Evolutionary conservation across 176 grass and related monocot species (phyloP).

Genomic region (Coix lacrymajobi): DNA sequence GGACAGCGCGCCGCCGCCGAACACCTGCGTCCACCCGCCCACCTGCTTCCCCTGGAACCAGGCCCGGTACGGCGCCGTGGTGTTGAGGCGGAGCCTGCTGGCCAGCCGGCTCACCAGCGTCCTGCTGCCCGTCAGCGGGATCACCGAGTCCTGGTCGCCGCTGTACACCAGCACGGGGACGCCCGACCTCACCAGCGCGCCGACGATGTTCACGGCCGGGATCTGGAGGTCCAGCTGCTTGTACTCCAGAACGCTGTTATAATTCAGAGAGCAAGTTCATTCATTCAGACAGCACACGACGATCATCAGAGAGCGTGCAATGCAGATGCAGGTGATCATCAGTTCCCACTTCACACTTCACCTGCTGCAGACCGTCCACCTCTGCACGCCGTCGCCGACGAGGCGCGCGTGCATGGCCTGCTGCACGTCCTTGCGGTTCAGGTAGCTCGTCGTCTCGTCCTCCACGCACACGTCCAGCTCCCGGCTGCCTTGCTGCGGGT

Average conservation of each 20-base stretch:
- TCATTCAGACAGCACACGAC: too few species aligned
- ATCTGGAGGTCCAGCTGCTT: constrained; percentile 81
- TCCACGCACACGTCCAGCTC: constrained; percentile 90
- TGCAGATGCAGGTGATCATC: too few species aligned
- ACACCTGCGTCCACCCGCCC: constrained; percentile 90
- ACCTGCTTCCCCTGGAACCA: constrained; percentile 99
- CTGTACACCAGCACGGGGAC: constrained; percentile 84
- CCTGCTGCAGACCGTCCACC: constrained; percentile 96
- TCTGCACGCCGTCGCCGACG: constrained; percentile 49
- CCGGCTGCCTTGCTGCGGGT: constrained; percentile 43
- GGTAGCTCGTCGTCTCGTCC: constrained; percentile 89
- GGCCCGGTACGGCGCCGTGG: constrained; percentile 72
- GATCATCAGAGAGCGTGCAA: not conserved
- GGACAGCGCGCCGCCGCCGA: constrained; percentile 58
- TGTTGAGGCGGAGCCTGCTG: constrained; percentile 55
- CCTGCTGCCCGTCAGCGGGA: constrained; percentile 86
- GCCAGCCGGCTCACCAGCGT: constrained; percentile 71
- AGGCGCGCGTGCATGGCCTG: constrained; percentile 70
- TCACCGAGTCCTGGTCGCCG: constrained; percentile 94
- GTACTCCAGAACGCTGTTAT: constrained; percentile 78
- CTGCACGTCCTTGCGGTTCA: constrained; percentile 87
- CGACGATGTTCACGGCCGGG: constrained; percentile 75
- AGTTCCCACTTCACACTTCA: not conserved
- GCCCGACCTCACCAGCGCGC: constrained; percentile 64
- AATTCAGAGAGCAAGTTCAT: not conserved